phyloP scores from a whole-genome alignment of 257 asterid species.

The Lycium ferocissimum region DNA sequence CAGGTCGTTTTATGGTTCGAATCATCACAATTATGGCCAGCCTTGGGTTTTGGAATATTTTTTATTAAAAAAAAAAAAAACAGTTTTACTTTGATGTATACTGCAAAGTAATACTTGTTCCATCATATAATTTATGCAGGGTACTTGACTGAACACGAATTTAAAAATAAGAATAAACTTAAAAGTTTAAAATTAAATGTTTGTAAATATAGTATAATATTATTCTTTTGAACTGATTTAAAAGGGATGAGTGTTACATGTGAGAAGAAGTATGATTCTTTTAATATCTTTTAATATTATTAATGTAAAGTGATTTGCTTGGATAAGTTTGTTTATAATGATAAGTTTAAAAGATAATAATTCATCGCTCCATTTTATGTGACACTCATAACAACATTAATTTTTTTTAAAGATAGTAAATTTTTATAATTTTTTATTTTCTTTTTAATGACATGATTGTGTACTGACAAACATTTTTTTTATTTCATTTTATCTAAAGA shows the following conservation, averaged over 20 bases:
- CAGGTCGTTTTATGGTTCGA: constrained; percentile 49
- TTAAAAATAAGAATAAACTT: too few relatives aligned
- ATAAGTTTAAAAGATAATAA: too few relatives aligned
- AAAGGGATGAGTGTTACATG: too few relatives aligned
- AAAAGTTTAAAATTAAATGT: too few relatives aligned
- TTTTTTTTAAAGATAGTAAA: too few relatives aligned
- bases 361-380: not conserved
- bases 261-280: not conserved
- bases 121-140: too few relatives aligned
- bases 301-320: not conserved
- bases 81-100: not conserved
- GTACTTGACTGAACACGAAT: too few relatives aligned
- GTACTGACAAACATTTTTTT: too few relatives aligned
- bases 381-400: not conserved
- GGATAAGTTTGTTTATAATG: not conserved
- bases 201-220: too few relatives aligned
- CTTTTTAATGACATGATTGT: not conserved
- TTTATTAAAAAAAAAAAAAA: not conserved
- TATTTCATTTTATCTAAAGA: too few relatives aligned
- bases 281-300: not conserved
- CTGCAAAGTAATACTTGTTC: not conserved
- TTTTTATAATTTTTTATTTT: too few relatives aligned
- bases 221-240: too few relatives aligned
- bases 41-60: constrained; percentile 50
- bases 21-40: constrained; percentile 48